phyloP scores from a whole-genome alignment of 768 basidiomycete genomes.

The Leucosporidium scottii region DNA sequence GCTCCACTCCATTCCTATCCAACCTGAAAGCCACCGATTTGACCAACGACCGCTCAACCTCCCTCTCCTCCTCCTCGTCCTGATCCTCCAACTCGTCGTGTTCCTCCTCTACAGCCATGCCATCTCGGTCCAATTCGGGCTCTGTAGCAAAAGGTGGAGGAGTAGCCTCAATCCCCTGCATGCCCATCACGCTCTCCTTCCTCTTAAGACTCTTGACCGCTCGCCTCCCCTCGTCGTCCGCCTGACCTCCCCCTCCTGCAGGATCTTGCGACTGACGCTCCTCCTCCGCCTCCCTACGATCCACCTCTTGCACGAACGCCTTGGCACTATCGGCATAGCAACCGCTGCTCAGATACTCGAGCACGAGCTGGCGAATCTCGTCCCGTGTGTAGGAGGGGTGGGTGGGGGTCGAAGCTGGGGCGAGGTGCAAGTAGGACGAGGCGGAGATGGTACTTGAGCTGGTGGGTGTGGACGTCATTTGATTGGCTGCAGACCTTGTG shows the following conservation, averaged over 20 bases:
- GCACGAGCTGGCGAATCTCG: conserved; percentile 20
- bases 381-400: background rate
- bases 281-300: background rate
- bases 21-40: conserved; percentile 7
- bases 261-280: background rate
- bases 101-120: background rate
- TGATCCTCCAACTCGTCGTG: background rate
- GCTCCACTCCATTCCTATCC: background rate
- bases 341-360: conserved; percentile 19
- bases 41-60: background rate
- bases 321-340: conserved; percentile 19
- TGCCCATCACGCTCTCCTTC: conserved; percentile 3
- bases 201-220: background rate
- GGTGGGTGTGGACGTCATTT: no score
- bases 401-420: background rate
- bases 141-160: background rate
- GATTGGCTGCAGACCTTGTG: no score
- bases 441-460: background rate
- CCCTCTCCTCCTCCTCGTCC: background rate
- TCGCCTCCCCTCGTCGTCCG: background rate
- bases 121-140: background rate
- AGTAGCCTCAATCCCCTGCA: conserved; percentile 29
- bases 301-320: conserved; percentile 21
- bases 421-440: conserved; percentile 4
- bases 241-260: background rate